Evolutionary conservation across 768 basidiomycete genomes (phyloP), one percentile per base, ranked within the genome.

Genomic region (Strobilomyces echinocephalus): DNA sequence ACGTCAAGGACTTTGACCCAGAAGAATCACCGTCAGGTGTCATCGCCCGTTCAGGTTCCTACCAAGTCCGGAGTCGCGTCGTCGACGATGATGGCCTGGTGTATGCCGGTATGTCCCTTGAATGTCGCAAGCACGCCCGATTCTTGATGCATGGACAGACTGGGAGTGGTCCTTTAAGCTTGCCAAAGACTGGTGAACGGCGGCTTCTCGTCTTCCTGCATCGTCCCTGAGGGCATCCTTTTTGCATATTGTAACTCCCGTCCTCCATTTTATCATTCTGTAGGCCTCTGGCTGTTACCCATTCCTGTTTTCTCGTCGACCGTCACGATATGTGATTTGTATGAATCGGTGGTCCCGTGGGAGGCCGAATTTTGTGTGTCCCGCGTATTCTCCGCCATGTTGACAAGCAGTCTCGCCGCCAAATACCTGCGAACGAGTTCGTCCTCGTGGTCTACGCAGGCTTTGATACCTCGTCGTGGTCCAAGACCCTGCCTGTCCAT

Each of bases 101-200:
- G 36, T 94, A 87, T 68, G 84, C 86, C 58, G 85, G 91, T 90
- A 67, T 41, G 83, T 72, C 14, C 12, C 12, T 31, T 11, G 18
- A 28, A n/a, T 43, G n/a, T 40, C 16, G 35, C 18, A 11, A 15
- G 15, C 42, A 42, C 46, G 9, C 15, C 30, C 36, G 11, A 4
- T 8, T 50, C 7, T 41, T 71, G 45, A 69, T 24, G 20, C 14
- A 34, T 31, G 47, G 39, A 33, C 40, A 71, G 69, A 71, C 24
- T 71, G 70, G 70, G 71, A 72, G 6, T 97, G 95, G 95, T 71
- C 66, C 24, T 97, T 97, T 79, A 95, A 92, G 69, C 79, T 97
- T 54, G 84, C 78, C 41, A 95, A 95, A 74, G 92, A 95, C 60
- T 97, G 95, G 95, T 87, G 68, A 76, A 69, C 45, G 21, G 34